phyloP scores from a whole-genome alignment of 441 rosid genomes.

The Eruca vesicaria region DNA sequence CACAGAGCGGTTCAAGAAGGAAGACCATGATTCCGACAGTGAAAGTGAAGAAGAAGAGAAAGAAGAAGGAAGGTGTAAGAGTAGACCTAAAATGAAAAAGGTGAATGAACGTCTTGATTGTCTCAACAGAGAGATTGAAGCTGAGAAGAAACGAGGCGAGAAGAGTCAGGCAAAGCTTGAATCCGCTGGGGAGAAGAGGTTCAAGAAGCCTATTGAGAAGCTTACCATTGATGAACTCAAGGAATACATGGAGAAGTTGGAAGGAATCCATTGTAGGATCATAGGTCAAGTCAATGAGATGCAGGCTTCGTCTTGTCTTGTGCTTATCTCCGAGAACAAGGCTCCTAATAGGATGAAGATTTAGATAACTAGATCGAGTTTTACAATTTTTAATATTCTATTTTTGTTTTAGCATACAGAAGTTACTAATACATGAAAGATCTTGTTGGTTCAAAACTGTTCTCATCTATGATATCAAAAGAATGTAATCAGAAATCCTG shows the following conservation, averaged over 20 bases:
- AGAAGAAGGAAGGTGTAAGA: background rate
- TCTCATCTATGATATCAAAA: conserved; percentile 9
- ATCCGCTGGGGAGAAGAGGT: conserved; percentile 29
- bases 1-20: conserved; percentile 29
- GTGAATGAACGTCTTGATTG: conserved; percentile 21
- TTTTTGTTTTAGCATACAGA: conserved; percentile 13
- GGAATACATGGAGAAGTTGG: conserved; percentile 15
- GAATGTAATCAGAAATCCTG: background rate
- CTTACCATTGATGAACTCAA: conserved; percentile 33
- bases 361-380: conserved; percentile 8
- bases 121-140: conserved; percentile 29
- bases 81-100: conserved; percentile 14
- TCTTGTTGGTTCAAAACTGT: conserved; percentile 2
- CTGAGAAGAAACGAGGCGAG: conserved; percentile 33
- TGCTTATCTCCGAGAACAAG: conserved; percentile 22
- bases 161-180: conserved; percentile 18
- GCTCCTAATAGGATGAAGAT: conserved; percentile 17
- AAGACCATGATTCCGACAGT: conserved; percentile 15
- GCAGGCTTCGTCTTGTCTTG: conserved; percentile 29
- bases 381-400: conserved; percentile 5
- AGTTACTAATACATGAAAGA: conserved; percentile 9
- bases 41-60: background rate
- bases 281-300: conserved; percentile 16
- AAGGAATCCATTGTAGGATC: conserved; percentile 23
- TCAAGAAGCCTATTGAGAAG: conserved; percentile 20